Percentiles rank a stretch among this genome's conserved stretches.
phyloP scores from a whole-genome alignment of 352 stramenopile species.

The Thalassiosira ordinaria region DNA sequence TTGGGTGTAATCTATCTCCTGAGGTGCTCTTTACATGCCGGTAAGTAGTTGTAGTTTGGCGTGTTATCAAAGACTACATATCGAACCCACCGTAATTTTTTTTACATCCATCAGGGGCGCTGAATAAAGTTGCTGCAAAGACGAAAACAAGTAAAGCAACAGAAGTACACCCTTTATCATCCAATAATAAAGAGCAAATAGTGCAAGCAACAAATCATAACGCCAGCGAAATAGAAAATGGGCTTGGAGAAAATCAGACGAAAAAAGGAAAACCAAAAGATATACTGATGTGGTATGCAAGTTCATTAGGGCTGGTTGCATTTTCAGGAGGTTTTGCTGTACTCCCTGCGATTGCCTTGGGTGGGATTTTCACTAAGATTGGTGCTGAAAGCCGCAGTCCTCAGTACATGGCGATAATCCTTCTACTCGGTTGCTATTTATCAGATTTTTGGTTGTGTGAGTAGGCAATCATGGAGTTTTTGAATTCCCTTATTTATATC shows the following conservation, averaged over 20 bases:
- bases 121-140: constrained; percentile 21
- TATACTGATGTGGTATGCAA: constrained; percentile 44
- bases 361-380: constrained; percentile 65
- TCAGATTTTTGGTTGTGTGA: constrained; percentile 68
- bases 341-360: constrained; percentile 59
- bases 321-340: constrained; percentile 64
- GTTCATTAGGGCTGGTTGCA: constrained; percentile 28
- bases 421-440: constrained; percentile 69
- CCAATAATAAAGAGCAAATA: background rate
- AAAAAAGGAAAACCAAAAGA: constrained; percentile 42
- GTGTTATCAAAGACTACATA: background rate
- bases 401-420: constrained; percentile 62
- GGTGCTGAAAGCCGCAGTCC: constrained; percentile 55
- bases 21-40: constrained; percentile 70
- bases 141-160: background rate
- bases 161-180: constrained; percentile 1
- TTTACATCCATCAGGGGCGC: constrained; percentile 20
- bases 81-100: constrained; percentile 7
- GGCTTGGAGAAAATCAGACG: background rate
- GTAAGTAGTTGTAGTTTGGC: no score
- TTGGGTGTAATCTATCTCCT: constrained; percentile 76
- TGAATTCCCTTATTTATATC: no score
- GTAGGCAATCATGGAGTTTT: no score
- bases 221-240: background rate
- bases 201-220: constrained; percentile 7